Base-by-base conservation (phyloP, 257 asterid genomes). In the Solanum chmielewskii region DNA sequence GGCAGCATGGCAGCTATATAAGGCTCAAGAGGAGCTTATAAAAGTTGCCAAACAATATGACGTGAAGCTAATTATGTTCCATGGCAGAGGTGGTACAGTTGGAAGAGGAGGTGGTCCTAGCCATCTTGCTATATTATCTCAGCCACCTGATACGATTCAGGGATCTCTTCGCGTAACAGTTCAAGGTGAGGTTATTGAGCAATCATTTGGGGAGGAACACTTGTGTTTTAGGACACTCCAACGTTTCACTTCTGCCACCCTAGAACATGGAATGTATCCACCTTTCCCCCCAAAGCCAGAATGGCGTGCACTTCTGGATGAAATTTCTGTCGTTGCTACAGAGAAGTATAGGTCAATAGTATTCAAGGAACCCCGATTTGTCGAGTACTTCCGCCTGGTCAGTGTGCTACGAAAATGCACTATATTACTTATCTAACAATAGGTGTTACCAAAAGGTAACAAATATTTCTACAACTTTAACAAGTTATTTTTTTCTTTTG, bases 41-140 rank as follows among this genome's bases (percentile, higher is more conserved):
- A 90, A 90, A 81, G 95, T 91, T 59, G 90, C 93, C 5, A 92
- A 92, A 89, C 44, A 90, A 52, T 88, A 31, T 25, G 93, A 93
- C 23, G 92, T 92, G 87, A 92, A 92, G 88, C 88, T 92, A 62
- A 92, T 92, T 21, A 91, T 92, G 95, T 92, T 92, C 91, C 95
- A 92, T 6, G 95, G 95, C 9, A 91, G 95, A 27, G 95, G 95
- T 44, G 95, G 95, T 25, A 92, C 93, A 16, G 93, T 92, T 33
- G 95, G 95, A 75, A 85, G 95, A 87, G 95, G 95, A 45, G 95
- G 95, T 56, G 95, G 95, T 16, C 95, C 95, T 23, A 89, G 93
- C 23, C 92, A 92, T 90, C 95, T 92, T 89, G 95, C 95, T 81
- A 92, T 92, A 86, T 86, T 91, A 83, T 92, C 95, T 86, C 95